phyloP scores from a whole-genome alignment of 192 early-diverging fungal genomes.

The Fimicolochytrium jonesii region DNA sequence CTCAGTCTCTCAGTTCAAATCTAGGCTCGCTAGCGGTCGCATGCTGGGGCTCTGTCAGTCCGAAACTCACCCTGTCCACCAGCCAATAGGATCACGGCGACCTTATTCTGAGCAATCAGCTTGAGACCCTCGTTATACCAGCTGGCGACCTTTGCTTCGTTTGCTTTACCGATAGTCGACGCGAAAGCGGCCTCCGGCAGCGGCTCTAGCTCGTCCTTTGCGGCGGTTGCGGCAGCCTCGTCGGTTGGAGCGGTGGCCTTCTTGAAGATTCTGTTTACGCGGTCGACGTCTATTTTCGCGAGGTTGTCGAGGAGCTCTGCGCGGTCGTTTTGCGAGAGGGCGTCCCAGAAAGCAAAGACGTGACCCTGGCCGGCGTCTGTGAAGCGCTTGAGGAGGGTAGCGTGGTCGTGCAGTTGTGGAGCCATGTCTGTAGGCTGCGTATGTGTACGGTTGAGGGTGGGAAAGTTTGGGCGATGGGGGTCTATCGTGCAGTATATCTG shows the following conservation, averaged over 20 bases:
- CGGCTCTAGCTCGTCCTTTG: constrained; percentile 66
- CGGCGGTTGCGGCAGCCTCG: constrained; percentile 33
- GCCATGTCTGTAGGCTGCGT: too few relatives aligned
- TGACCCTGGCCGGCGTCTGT: constrained; percentile 78
- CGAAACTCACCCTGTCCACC: constrained; percentile 48
- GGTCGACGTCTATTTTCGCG: constrained; percentile 66
- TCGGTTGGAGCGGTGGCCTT: constrained; percentile 58
- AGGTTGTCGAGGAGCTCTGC: constrained; percentile 63
- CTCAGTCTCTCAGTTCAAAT: too few relatives aligned
- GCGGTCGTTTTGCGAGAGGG: constrained; percentile 57
- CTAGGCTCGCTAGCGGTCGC: too few relatives aligned
- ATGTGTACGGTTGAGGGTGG: too few relatives aligned
- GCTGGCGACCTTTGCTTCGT: constrained; percentile 43
- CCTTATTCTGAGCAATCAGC: constrained; percentile 80
- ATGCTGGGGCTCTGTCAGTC: too few relatives aligned
- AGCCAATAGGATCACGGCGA: constrained; percentile 91
- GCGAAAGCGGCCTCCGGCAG: constrained; percentile 57
- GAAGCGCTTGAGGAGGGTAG: constrained; percentile 38
- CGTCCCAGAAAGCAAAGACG: constrained; percentile 77
- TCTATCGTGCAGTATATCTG: too few relatives aligned
- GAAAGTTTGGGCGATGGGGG: too few relatives aligned
- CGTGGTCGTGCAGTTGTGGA: too few relatives aligned
- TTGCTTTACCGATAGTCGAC: constrained; percentile 33
- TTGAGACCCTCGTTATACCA: constrained; percentile 76
- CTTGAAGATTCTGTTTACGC: constrained; percentile 77